These are phyloP conservation scores for Alternaria metachromatica DNA, from an alignment of 2,329 filamentous ascomycete genomes.

Conservation along the genomic window DNA sequence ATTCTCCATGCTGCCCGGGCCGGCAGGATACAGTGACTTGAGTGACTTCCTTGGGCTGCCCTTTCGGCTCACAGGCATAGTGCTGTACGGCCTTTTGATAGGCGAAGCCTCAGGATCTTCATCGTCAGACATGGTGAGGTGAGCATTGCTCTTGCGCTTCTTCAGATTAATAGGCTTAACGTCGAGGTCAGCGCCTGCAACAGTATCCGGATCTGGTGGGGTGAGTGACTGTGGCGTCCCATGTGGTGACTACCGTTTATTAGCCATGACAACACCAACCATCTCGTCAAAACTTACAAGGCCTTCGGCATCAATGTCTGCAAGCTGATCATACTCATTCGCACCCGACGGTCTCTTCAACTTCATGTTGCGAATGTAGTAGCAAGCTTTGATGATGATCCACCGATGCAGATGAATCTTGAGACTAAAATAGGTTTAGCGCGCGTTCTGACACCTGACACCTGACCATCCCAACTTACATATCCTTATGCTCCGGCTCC, in stretches of 20 bases:
- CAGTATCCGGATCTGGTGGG: constrained; percentile 29
- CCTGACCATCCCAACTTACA: constrained; percentile 28
- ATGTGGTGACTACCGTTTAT: constrained; percentile 36
- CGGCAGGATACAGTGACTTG: constrained; percentile 29
- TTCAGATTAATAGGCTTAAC: constrained; percentile 32
- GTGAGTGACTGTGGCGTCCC: constrained; percentile 38
- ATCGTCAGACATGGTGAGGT: constrained; percentile 38
- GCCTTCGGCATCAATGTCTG: constrained; percentile 39
- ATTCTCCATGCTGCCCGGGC: constrained; percentile 33
- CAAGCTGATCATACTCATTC: constrained; percentile 40
- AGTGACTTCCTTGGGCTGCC: constrained; percentile 41
- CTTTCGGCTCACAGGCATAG: constrained; percentile 32
- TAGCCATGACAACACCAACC: constrained; percentile 12
- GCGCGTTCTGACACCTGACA: constrained; percentile 3
- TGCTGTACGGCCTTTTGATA: constrained; percentile 39
- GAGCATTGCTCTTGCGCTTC: constrained; percentile 46
- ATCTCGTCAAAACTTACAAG: constrained; percentile 17
- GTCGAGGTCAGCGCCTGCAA: constrained; percentile 28
- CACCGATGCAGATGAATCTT: constrained; percentile 48
- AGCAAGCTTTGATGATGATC: constrained; percentile 50
- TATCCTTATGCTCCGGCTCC: constrained; percentile 40
- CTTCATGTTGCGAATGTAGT: constrained; percentile 48
- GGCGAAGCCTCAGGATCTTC: constrained; percentile 34
- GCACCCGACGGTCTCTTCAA: constrained; percentile 41
- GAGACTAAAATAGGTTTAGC: constrained; percentile 31